Evolutionary conservation across 2,329 filamentous ascomycete species (phyloP).

Genomic region (Dactylellina parvicollis): DNA sequence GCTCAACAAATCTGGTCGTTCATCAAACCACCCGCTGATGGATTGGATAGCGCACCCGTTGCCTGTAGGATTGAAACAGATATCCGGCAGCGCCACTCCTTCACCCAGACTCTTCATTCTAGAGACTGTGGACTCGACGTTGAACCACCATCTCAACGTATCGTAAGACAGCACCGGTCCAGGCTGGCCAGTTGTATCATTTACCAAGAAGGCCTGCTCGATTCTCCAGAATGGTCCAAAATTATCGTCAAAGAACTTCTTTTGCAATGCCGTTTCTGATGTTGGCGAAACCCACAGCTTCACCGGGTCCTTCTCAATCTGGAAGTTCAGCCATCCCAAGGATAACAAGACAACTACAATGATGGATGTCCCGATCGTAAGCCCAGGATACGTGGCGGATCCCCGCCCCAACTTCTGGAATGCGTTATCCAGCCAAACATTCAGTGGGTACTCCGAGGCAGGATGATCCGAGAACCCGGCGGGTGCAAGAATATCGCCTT

Average conservation of each 20-base stretch:
- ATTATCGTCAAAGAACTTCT: constrained; percentile 88
- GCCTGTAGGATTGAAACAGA: constrained; percentile 93
- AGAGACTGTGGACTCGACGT: constrained; percentile 80
- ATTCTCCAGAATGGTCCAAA: constrained; percentile 97
- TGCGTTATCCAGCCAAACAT: constrained; percentile 79
- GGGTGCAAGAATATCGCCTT: constrained; percentile 82
- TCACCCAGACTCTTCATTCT: constrained; percentile 75
- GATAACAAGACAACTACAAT: constrained; percentile 80
- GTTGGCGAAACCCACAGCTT: constrained; percentile 96
- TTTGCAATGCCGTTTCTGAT: constrained; percentile 89
- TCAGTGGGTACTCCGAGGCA: constrained; percentile 81
- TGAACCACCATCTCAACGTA: constrained; percentile 92
- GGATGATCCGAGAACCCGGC: constrained; percentile 79
- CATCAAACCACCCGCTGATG: constrained; percentile 85
- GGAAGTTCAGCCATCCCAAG: constrained; percentile 85
- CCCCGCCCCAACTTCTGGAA: constrained; percentile 83
- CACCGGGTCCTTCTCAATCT: constrained; percentile 89
- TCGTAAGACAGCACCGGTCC: constrained; percentile 88
- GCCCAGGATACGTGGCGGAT: constrained; percentile 82
- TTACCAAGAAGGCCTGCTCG: constrained; percentile 92
- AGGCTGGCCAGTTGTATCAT: constrained; percentile 75
- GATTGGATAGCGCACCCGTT: constrained; percentile 92
- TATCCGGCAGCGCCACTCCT: constrained; percentile 77
- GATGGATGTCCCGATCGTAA: constrained; percentile 82
- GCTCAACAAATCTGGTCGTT: constrained; percentile 71